These are phyloP conservation scores for Alternaria longipes DNA, from an alignment of 2,329 filamentous ascomycete species.

Conservation along the genomic window DNA sequence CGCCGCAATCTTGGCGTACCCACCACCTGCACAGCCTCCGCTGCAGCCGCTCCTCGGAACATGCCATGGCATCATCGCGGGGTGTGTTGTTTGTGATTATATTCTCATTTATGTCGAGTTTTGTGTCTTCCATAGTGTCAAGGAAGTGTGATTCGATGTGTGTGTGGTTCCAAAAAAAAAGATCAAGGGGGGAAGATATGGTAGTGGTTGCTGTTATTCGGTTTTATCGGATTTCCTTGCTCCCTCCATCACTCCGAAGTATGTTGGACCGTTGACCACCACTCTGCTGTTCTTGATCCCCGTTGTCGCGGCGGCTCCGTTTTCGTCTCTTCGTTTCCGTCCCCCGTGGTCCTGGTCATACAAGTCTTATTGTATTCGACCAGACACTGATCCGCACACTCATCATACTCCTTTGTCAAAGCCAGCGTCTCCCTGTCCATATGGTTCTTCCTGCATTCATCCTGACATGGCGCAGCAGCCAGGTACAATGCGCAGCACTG, in stretches of 20 bases:
- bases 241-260: background rate
- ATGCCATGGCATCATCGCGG: background rate
- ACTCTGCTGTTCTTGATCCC: background rate
- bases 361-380: conserved; percentile 4
- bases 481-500: conserved; percentile 13
- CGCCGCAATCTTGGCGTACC: background rate
- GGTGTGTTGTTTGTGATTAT: background rate
- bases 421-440: conserved; percentile 10
- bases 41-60: background rate
- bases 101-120: background rate
- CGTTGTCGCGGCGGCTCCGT: background rate
- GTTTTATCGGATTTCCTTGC: too few relatives aligned
- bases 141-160: too few relatives aligned
- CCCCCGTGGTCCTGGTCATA: background rate
- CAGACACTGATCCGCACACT: conserved; percentile 13
- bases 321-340: background rate
- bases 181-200: too few relatives aligned
- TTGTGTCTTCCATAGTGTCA: too few relatives aligned
- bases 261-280: too few relatives aligned
- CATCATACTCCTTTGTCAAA: conserved; percentile 9
- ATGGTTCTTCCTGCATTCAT: conserved; percentile 10
- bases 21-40: background rate
- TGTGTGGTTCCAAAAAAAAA: too few relatives aligned
- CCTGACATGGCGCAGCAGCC: conserved; percentile 6
- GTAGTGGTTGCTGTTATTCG: too few relatives aligned